Conservation (phyloP, 148 eudicot genomes). For the Silene uniflora region DNA sequence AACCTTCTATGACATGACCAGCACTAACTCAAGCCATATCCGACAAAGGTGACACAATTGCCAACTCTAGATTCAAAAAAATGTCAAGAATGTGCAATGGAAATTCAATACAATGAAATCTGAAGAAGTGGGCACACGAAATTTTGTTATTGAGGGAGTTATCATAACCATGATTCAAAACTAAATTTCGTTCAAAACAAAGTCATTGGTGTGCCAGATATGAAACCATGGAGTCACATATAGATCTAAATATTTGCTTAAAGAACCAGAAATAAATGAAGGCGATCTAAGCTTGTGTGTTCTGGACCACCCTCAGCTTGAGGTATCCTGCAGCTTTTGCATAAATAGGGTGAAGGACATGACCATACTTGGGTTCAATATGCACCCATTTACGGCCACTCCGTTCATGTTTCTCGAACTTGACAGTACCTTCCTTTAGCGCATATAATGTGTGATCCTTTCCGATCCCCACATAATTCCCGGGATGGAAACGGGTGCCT, state of each 20-base stretch:
- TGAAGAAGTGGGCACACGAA: too few relatives aligned
- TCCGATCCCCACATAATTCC: constrained; percentile 85
- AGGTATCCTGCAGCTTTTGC: constrained; percentile 20
- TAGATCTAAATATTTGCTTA: neutral
- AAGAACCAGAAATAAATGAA: constrained; percentile 3
- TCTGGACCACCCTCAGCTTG: neutral
- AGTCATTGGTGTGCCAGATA: neutral
- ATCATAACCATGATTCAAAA: neutral
- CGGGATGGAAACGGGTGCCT: constrained; percentile 78
- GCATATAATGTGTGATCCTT: constrained; percentile 88
- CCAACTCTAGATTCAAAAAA: too few relatives aligned
- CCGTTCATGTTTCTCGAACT: constrained; percentile 73
- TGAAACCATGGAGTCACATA: neutral
- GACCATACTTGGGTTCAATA: constrained; percentile 84
- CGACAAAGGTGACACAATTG: too few relatives aligned
- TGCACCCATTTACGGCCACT: constrained; percentile 89
- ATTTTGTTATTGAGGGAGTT: too few relatives aligned
- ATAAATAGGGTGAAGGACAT: constrained; percentile 73
- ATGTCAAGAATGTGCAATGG: too few relatives aligned
- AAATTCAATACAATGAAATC: too few relatives aligned
- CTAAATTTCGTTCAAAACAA: neutral
- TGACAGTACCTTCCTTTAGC: constrained; percentile 72
- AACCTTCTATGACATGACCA: too few relatives aligned
- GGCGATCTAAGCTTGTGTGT: constrained; percentile 10
- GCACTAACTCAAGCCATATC: too few relatives aligned